Evolutionary conservation across 1,284 basidiomycete species (phyloP).

Genomic region (Boletus holoroseus): DNA sequence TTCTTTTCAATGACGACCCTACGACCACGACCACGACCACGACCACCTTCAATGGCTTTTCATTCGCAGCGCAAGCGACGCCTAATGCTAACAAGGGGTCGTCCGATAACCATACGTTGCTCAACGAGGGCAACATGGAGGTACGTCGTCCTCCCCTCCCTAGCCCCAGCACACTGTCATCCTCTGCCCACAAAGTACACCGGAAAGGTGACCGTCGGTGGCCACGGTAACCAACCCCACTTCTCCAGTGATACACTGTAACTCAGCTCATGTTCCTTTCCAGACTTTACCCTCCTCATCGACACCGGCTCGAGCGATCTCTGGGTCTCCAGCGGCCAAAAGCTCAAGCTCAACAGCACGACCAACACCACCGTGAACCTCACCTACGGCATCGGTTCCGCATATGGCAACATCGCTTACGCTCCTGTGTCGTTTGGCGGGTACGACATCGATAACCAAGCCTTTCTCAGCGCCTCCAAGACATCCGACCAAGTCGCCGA

Average conservation of each 20-base stretch:
- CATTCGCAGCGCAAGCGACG: slow-evolving; percentile 21
- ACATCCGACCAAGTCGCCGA: slow-evolving; percentile 14
- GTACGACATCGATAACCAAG: slow-evolving; percentile 25
- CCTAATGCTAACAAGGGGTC: slow-evolving; percentile 21
- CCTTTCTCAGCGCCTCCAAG: slow-evolving; percentile 24
- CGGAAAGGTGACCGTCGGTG: slow-evolving; percentile 31
- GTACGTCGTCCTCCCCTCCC: slow-evolving; percentile 15
- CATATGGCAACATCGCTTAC: slow-evolving; percentile 25
- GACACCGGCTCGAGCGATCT: slow-evolving; percentile 32
- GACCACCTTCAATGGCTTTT: slow-evolving; percentile 15
- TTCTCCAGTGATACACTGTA: accelerated
- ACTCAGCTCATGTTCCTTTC: not conserved
- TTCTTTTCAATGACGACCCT: slow-evolving; percentile 10
- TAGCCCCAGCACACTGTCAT: not conserved
- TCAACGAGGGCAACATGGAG: slow-evolving; percentile 26
- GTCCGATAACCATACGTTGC: slow-evolving; percentile 22
- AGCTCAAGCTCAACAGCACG: slow-evolving; percentile 18
- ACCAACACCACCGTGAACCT: slow-evolving; percentile 28
- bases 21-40: slow-evolving; percentile 3
- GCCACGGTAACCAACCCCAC: slow-evolving; percentile 19
- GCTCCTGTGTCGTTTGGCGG: slow-evolving; percentile 23
- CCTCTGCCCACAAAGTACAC: slow-evolving; percentile 19
- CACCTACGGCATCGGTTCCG: slow-evolving; percentile 32
- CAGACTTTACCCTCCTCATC: slow-evolving; percentile 28
- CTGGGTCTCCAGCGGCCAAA: slow-evolving; percentile 22